Percentiles rank a stretch among this genome's conserved stretches.
Conservation (phyloP, 75 land plant species). For the Pinus tabuliformis region DNA sequence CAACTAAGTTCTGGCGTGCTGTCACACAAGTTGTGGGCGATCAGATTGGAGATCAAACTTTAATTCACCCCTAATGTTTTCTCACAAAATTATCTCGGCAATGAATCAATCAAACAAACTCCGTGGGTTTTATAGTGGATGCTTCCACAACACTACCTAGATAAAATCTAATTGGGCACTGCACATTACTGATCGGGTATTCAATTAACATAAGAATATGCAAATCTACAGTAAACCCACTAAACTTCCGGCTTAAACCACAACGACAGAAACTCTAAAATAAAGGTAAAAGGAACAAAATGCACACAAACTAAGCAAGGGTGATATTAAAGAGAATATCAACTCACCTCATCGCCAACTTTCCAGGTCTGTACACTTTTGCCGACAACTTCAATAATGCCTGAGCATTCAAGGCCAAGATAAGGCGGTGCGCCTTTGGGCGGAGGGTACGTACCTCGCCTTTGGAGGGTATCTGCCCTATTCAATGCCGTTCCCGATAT, state of each 20-base stretch:
- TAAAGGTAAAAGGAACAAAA: neutral
- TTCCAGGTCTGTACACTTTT: constrained; percentile 66
- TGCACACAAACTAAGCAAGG: neutral
- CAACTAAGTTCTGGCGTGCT: no score
- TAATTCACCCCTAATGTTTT: no score
- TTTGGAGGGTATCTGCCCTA: constrained; percentile 78
- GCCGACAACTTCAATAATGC: constrained; percentile 70
- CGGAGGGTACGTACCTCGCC: constrained; percentile 64
- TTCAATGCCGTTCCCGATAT: constrained; percentile 75
- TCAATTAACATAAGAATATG: neutral
- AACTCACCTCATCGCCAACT: constrained; percentile 82
- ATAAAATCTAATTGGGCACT: neutral
- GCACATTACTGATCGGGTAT: neutral
- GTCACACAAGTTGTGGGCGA: no score
- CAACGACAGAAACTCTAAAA: no score
- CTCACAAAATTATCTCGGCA: no score
- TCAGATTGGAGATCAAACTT: no score
- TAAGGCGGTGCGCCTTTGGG: constrained; percentile 71
- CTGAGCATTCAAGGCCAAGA: constrained; percentile 96
- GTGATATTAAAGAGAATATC: neutral
- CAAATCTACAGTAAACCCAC: no score
- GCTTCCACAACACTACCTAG: no score
- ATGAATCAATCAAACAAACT: no score
- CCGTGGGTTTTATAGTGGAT: no score
- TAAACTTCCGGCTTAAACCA: no score